Evolutionary conservation across 345 rosid genomes (phyloP), one percentile per base, ranked within the genome.

Genomic region (Raphanus raphanistrum): DNA sequence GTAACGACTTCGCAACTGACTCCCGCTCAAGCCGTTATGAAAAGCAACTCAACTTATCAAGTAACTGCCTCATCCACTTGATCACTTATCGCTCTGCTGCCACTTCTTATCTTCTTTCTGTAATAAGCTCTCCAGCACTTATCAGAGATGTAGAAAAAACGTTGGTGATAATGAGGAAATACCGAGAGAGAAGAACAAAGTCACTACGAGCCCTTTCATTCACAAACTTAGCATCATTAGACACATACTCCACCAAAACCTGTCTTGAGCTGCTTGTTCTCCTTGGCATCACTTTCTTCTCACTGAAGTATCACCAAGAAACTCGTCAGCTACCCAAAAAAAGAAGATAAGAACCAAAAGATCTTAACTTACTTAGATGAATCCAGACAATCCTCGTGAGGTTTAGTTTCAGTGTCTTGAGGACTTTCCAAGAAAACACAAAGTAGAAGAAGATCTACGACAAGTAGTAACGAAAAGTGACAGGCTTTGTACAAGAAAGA

Each of bases 131-230:
- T n/a, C n/a, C n/a, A n/a, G n/a, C n/a, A n/a, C n/a, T n/a, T n/a
- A n/a, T n/a, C n/a, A n/a, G n/a, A n/a, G n/a, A n/a, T n/a, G n/a
- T n/a, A n/a, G n/a, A n/a, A n/a, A n/a, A n/a, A n/a, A n/a, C n/a
- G n/a, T n/a, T n/a, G n/a, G n/a, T n/a, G n/a, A n/a, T n/a, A n/a
- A n/a, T n/a, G n/a, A n/a, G n/a, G n/a, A n/a, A 64, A 59, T 92
- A 95, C 99, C 94, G 90, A 78, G 98, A 92, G 61, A 95, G 97
- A 76, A 90, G 81, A 74, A 92, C 79, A 29, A 95, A 82, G 86
- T 92, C 98, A 79, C 75, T 92, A 72, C 98, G 98, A 74, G 97
- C 98, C 76, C 98, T 92, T 84, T 92, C 98, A 76, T 94, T 94
- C 64, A 94, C 97, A 76, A 82, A 94, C 74, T 90, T 91, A 26